A percentile compares a stretch with the other conserved stretches of the same genome.
These are phyloP conservation scores for Massospora cicadina DNA, from an alignment of 371 early-diverging fungal species.

Conservation along the genomic window DNA sequence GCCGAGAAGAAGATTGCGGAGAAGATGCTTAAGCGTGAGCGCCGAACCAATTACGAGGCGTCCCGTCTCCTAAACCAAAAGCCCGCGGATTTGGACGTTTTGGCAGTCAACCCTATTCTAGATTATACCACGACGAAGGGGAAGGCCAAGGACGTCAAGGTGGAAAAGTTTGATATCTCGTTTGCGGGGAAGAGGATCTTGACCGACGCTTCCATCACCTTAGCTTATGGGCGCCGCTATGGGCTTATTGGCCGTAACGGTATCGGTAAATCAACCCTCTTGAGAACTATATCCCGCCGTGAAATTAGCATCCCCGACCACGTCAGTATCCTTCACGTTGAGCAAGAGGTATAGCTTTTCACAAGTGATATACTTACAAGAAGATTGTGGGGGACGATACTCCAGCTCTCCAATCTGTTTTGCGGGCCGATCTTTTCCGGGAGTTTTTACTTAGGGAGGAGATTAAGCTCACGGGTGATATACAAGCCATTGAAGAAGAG, in stretches of 20 bases:
- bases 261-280: constrained; percentile 90
- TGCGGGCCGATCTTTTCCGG: constrained; percentile 90
- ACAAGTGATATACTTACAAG: neutral
- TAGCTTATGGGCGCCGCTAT: constrained; percentile 84
- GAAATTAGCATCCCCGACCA: constrained; percentile 77
- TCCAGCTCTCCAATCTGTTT: constrained; percentile 66
- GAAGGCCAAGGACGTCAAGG: constrained; percentile 82
- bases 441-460: constrained; percentile 79
- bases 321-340: constrained; percentile 86
- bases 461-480: constrained; percentile 17
- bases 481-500: constrained; percentile 22
- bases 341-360: constrained; percentile 61
- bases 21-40: constrained; percentile 70
- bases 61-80: constrained; percentile 52
- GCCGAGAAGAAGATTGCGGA: constrained; percentile 83
- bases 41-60: constrained; percentile 49
- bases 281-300: constrained; percentile 79
- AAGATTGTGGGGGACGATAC: constrained; percentile 83
- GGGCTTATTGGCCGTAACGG: constrained; percentile 98
- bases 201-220: constrained; percentile 58
- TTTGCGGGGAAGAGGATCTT: constrained; percentile 89
- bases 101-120: constrained; percentile 60
- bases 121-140: constrained; percentile 70
- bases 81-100: constrained; percentile 39
- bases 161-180: constrained; percentile 90